Evolutionary conservation across 164 flowering plant genomes (phyloP).

Genomic region (Liriodendron chinense): DNA sequence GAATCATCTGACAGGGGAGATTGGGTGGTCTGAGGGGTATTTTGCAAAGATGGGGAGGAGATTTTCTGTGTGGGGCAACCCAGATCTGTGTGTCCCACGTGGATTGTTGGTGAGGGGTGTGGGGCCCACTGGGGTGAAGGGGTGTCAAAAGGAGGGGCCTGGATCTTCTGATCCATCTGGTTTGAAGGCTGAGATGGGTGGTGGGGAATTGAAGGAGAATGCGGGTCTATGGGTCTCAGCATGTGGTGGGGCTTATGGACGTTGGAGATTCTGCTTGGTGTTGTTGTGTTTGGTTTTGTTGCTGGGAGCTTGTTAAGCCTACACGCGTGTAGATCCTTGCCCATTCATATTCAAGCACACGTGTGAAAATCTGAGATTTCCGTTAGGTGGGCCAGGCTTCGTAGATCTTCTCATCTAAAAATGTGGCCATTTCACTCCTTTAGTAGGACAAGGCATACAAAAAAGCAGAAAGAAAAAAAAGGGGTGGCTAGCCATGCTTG

Average conservation of each 20-base stretch:
- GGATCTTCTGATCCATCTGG: constrained; percentile 13
- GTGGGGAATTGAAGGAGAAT: constrained; percentile 14
- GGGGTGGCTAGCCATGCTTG: background rate
- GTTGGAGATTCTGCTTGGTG: constrained; percentile 13
- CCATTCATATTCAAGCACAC: background rate
- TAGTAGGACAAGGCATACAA: too few relatives aligned
- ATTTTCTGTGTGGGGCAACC: constrained; percentile 72
- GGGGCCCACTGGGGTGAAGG: constrained; percentile 34
- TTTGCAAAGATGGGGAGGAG: constrained; percentile 68
- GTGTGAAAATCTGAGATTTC: background rate
- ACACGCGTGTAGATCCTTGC: background rate
- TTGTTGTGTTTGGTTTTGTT: constrained; percentile 10
- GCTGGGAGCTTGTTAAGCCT: background rate
- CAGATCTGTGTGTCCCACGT: constrained; percentile 53
- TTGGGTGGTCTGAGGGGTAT: constrained; percentile 53
- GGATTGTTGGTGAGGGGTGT: constrained; percentile 11
- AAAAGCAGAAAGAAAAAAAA: too few relatives aligned
- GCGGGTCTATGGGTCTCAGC: constrained; percentile 22
- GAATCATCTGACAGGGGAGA: constrained; percentile 70
- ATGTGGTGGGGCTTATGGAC: constrained; percentile 23
- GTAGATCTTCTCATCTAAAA: background rate
- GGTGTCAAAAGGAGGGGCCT: constrained; percentile 38
- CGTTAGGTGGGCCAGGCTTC: background rate
- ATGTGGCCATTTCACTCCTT: too few relatives aligned
- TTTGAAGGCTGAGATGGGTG: constrained; percentile 21